Conservation (phyloP, 108 stramenopile genomes). For the Chaetoceros tenuissimus region DNA sequence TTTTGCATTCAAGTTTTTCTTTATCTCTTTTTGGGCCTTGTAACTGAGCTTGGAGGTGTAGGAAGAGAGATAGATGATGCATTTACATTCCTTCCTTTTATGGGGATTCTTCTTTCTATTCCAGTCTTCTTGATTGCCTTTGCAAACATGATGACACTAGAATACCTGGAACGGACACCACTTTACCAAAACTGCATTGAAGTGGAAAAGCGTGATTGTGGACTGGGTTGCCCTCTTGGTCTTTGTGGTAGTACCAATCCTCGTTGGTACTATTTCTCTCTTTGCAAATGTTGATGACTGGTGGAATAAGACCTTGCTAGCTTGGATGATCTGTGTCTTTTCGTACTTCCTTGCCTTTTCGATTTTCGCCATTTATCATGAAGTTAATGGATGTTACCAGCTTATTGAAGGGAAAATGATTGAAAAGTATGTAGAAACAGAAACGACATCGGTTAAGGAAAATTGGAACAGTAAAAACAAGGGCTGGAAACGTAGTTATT, state of each 20-base stretch:
- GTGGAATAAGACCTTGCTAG: constrained; percentile 37
- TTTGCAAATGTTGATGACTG: constrained; percentile 31
- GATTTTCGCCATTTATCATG: constrained; percentile 29
- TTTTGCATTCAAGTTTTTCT: constrained; percentile 56
- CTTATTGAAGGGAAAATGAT: too few relatives aligned
- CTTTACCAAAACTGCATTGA: constrained; percentile 21
- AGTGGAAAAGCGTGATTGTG: constrained; percentile 7
- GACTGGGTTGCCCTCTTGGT: constrained; percentile 30
- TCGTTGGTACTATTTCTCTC: constrained; percentile 23
- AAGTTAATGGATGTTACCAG: constrained; percentile 35
- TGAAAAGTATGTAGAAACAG: too few relatives aligned
- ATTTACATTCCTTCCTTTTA: constrained; percentile 1
- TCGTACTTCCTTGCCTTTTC: constrained; percentile 23
- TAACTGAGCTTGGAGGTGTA: constrained; percentile 21
- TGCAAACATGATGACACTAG: constrained; percentile 47
- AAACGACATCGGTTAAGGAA: too few relatives aligned
- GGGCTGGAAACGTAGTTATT: too few relatives aligned
- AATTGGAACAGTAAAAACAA: neutral
- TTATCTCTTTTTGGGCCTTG: constrained; percentile 41
- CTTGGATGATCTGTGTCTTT: constrained; percentile 35
- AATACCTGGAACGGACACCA: constrained; percentile 40
- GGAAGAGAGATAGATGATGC: neutral
- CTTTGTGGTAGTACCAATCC: constrained; percentile 44
- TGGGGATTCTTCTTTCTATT: constrained; percentile 39
- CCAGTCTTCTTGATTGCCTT: constrained; percentile 38